Evolutionary conservation across 805 yeast genomes (phyloP).

Genomic region (Barnettozyma sucrosica): DNA sequence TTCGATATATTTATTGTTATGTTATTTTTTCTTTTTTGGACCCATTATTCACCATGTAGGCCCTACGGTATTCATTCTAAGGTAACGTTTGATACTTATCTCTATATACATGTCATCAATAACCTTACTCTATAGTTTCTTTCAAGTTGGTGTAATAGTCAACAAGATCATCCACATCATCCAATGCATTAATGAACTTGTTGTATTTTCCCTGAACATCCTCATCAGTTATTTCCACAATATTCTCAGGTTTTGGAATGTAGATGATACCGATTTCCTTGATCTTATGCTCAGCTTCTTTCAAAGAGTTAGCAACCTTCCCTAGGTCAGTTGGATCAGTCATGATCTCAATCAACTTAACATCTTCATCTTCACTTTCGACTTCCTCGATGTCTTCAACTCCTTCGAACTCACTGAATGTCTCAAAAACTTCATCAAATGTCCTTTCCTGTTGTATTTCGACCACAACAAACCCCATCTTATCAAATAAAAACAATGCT

Average conservation of each 20-base stretch:
- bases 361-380: constrained; percentile 22
- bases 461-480: constrained; percentile 66
- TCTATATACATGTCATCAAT: not conserved
- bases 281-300: constrained; percentile 43
- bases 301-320: constrained; percentile 51
- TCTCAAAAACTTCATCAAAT: constrained; percentile 69
- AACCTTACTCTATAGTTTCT: constrained; percentile 18
- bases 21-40: constrained; percentile 2
- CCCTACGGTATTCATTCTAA: too few species aligned
- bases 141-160: constrained; percentile 68
- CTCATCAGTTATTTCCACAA: constrained; percentile 46
- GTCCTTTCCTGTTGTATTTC: constrained; percentile 29
- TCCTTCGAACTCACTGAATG: constrained; percentile 61
- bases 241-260: constrained; percentile 55
- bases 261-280: constrained; percentile 69
- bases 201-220: constrained; percentile 47
- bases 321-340: constrained; percentile 65
- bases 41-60: not conserved
- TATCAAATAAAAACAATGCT: constrained; percentile 68
- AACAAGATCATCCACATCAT: constrained; percentile 79
- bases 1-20: constrained; percentile 5
- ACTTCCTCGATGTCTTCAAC: constrained; percentile 69
- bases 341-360: constrained; percentile 39
- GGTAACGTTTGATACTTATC: not conserved
- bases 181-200: constrained; percentile 56